These are phyloP conservation scores for Neonectria sp. DNA, from an alignment of 2,329 filamentous ascomycete genomes.

Conservation along the genomic window DNA sequence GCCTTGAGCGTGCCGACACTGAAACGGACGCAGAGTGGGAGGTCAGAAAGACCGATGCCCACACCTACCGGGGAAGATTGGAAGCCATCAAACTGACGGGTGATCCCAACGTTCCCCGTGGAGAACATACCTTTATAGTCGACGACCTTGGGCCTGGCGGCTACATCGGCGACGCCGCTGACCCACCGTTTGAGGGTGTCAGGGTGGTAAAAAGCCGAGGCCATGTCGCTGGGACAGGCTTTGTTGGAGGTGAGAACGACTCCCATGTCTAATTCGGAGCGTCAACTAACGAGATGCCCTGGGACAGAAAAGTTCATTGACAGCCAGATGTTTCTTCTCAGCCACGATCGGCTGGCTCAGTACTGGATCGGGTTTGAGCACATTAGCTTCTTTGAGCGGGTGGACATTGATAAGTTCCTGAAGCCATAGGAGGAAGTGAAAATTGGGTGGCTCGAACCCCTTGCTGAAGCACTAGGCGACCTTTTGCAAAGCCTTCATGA, in stretches of 20 bases:
- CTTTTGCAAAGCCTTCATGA: not conserved
- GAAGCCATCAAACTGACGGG: conserved; percentile 94
- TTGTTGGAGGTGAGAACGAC: conserved; percentile 74
- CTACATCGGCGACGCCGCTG: conserved; percentile 73
- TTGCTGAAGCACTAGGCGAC: not conserved
- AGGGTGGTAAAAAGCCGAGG: conserved; percentile 81
- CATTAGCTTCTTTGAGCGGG: conserved; percentile 73
- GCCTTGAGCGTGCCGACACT: conserved; percentile 54
- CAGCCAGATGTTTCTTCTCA: conserved; percentile 84
- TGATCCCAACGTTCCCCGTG: conserved; percentile 90
- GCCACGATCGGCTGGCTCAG: conserved; percentile 82
- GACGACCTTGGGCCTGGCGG: conserved; percentile 81
- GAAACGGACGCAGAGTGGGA: conserved; percentile 65
- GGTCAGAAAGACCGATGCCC: conserved; percentile 60
- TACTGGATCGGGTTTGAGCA: conserved; percentile 80
- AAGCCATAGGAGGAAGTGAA: conserved; percentile 33
- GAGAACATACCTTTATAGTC: conserved; percentile 85
- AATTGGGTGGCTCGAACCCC: not conserved
- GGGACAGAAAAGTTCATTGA: conserved; percentile 79
- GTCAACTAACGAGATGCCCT: conserved; percentile 11
- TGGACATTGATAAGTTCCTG: conserved; percentile 70
- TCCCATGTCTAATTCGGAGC: not conserved
- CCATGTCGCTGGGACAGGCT: conserved; percentile 83
- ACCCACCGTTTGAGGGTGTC: conserved; percentile 80
- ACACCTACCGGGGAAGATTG: conserved; percentile 76